Evolutionary conservation across 768 basidiomycete species (phyloP), one percentile per base, ranked within the genome.

Genomic region (Termitomyces eurrhizus): DNA sequence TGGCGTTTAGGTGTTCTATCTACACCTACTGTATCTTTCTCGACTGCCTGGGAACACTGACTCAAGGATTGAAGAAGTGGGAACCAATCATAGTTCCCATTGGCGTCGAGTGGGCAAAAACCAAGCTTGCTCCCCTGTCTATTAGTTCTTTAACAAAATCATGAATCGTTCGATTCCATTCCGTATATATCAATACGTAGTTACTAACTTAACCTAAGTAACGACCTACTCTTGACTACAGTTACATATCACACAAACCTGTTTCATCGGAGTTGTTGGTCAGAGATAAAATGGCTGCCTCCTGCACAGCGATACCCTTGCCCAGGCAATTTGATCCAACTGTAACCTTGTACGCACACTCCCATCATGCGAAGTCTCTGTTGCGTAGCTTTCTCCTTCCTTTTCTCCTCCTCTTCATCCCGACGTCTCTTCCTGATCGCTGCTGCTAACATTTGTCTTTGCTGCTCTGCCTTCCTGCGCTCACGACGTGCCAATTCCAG

Each of bases 301-400:
- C 67, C 72, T 41, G 66, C 65, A 60, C 72, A 73, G 6, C 64
- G 63, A 66, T 71, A 71, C 6, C 67, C 62, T 6, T 32, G 26
- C 18, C 55, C 49, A 14, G 62, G 63, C 6, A 51, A 26, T 37
- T 61, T 59, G 21, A 66, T 58, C 70, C 70, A 71, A 13, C 59
- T 53, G 52, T 39, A 70, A 44, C 69, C 69, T 26, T 39, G 59
- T 24, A 51, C 64, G 64, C 87, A 87, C 2, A 80, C 68, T 0
- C 87, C 86, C 73, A 85, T 78, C 1, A 56, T 76, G 70, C 16
- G 85, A 63, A 56, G 72, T 78, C 26, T 57, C 62, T 68, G 79
- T 84, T 11, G 72, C 74, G 69, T 67, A 7, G 65, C 75, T 58
- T 86, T 83, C 59, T 78, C 67, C 57, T 74, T 55, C 62, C 69